Evolutionary conservation across 2,329 filamentous ascomycete species (phyloP), one percentile per base, ranked within the genome.

Genomic region (Ophiocordyceps australis): DNA sequence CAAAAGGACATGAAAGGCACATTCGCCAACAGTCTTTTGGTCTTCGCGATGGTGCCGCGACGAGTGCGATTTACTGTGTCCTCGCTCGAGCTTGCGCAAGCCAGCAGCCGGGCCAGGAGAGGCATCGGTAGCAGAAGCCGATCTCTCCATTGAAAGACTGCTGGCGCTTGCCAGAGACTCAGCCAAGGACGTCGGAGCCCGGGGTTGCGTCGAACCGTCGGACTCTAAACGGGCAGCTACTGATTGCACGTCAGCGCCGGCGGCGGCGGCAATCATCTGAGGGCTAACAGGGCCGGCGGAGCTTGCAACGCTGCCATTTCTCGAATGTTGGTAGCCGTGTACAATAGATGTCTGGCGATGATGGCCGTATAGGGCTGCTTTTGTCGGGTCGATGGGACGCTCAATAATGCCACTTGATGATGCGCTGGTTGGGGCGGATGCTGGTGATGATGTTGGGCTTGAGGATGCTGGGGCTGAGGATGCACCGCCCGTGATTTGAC

Each of bases 331-430:
- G 38, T 92, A 74, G 42, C 89, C 86, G 69, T 95, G 81, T 30
- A 95, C 85, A 39, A 95, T 94, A 25, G 86, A 95, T 1, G 86
- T 92, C 55, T 98, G 83, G 28, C 89, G 75, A 53, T 95, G 83
- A 49, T 98, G 85, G 31, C 80, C 81, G 59, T 95, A 73, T 14
- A 57, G 42, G 18, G 54, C 54, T 22, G 52, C 50, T 42, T 71
- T 73, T 28, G 66, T 71, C 24, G 58, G 36, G 22, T 73, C 68
- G 31, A 61, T 49, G n/a, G 57, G 43, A 36, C 64, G 58, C 38
- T 69, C 65, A 31, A 60, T 47, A 26, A 59, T 46, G 17, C 47
- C 49, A 29, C 47, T 31, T n/a, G 23, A 16, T 53, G 15, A 58
- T 38, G 21, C 40, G 50, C 16, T 49, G 43, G 32, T 60, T 56